Percentiles rank a stretch among this genome's conserved stretches.
Conservation (phyloP, 2,329 filamentous ascomycete species). For the Knufia fluminis region DNA sequence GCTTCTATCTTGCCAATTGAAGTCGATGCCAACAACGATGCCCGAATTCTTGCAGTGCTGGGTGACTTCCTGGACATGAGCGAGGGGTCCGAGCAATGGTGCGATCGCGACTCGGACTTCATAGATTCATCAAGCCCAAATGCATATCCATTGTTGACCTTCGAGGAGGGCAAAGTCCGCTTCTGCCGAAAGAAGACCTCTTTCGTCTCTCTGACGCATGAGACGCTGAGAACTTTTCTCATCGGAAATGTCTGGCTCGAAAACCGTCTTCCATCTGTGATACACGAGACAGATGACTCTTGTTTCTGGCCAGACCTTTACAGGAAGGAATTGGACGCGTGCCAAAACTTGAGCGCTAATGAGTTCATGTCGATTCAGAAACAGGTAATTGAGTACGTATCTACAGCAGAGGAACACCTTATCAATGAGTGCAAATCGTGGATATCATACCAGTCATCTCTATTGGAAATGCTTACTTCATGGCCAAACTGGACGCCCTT, state of each 20-base stretch:
- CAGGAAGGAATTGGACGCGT: neutral
- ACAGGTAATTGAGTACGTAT: neutral
- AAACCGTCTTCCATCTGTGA: neutral
- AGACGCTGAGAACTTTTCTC: neutral
- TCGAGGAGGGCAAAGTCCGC: neutral
- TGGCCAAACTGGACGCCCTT: constrained; percentile 5
- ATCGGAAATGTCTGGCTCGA: neutral
- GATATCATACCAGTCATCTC: neutral
- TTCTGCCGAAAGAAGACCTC: neutral
- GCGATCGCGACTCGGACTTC: neutral
- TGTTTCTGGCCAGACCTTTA: neutral
- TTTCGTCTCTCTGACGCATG: neutral
- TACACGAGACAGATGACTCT: neutral
- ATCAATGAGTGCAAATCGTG: neutral
- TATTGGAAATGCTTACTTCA: neutral
- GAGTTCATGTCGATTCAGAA: too few species aligned
- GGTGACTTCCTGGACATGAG: constrained; percentile 2
- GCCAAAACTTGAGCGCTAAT: neutral
- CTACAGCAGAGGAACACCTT: neutral
- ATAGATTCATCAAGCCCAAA: neutral
- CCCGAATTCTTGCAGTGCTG: neutral
- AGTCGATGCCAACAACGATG: neutral
- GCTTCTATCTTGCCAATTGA: neutral
- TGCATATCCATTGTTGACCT: too few species aligned
- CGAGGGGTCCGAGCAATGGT: neutral